phyloP scores from a whole-genome alignment of 495 filamentous ascomycete species.

The Talaromyces thailandensis region DNA sequence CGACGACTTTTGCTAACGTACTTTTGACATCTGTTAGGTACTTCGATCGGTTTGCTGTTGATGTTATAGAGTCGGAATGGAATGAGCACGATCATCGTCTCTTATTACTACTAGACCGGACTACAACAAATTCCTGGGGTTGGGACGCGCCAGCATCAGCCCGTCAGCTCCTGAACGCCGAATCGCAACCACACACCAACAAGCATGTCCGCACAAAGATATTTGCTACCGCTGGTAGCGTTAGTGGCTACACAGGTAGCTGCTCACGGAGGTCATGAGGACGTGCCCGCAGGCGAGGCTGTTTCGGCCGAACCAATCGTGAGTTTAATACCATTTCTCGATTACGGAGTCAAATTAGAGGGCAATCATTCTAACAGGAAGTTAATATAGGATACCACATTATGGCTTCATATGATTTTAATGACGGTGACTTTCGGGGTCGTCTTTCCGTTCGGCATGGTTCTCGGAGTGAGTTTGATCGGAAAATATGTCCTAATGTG shows the following conservation, averaged over 20 bases:
- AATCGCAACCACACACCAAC: neutral
- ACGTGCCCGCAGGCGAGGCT: constrained; percentile 63
- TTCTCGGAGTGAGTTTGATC: constrained; percentile 62
- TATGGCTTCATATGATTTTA: constrained; percentile 94
- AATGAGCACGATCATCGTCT: neutral
- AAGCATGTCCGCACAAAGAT: constrained; percentile 1
- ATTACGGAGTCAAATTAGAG: neutral
- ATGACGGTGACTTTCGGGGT: constrained; percentile 83
- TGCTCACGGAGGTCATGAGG: constrained; percentile 69
- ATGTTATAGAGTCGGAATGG: neutral
- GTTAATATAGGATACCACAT: constrained; percentile 56
- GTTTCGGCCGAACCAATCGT: constrained; percentile 83
- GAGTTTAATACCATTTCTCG: constrained; percentile 25
- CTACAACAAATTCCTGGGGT: neutral
- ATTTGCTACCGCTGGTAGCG: constrained; percentile 14
- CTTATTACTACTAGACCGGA: neutral
- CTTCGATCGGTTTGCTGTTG: neutral
- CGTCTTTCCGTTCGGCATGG: constrained; percentile 92
- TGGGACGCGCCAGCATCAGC: neutral
- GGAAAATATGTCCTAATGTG: neutral
- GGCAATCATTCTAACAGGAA: neutral
- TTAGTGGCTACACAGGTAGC: constrained; percentile 23
- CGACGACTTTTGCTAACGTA: neutral
- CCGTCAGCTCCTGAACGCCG: neutral
- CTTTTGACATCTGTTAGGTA: neutral